Evolutionary conservation across 2,329 filamentous ascomycete genomes (phyloP).

Genomic region (Pseudogymnoascus sp.): DNA sequence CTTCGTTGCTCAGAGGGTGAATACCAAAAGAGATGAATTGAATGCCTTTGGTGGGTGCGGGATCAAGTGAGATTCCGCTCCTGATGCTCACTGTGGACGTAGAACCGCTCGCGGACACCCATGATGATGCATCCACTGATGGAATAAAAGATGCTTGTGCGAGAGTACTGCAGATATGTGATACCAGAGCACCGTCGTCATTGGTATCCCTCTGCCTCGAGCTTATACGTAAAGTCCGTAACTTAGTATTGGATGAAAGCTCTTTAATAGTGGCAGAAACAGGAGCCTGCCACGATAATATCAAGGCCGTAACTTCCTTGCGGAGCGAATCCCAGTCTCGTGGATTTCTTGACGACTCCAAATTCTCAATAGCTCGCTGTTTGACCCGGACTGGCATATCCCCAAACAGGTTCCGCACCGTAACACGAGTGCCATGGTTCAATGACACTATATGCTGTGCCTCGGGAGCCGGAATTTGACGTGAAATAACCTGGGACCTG

Average conservation of each 20-base stretch:
- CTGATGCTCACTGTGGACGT: slow-evolving; percentile 52
- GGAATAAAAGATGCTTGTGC: slow-evolving; percentile 57
- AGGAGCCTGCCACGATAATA: slow-evolving; percentile 59
- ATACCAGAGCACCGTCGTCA: neutral
- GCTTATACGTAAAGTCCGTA: slow-evolving; percentile 22
- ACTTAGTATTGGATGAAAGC: slow-evolving; percentile 16
- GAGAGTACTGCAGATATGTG: slow-evolving; percentile 44
- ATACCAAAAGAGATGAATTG: slow-evolving; percentile 81
- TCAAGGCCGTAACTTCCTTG: slow-evolving; percentile 46
- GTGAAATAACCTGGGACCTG: slow-evolving; percentile 55
- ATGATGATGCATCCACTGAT: slow-evolving; percentile 44
- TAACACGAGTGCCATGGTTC: slow-evolving; percentile 65
- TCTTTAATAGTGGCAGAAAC: slow-evolving; percentile 54
- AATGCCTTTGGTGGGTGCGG: slow-evolving; percentile 59
- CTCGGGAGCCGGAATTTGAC: slow-evolving; percentile 52
- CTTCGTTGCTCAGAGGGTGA: slow-evolving; percentile 49
- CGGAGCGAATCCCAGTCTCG: slow-evolving; percentile 52
- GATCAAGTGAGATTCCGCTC: slow-evolving; percentile 63
- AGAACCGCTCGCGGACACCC: slow-evolving; percentile 64
- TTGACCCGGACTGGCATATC: slow-evolving; percentile 87
- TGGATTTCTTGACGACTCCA: slow-evolving; percentile 40
- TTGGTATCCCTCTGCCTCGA: neutral
- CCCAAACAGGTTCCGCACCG: slow-evolving; percentile 75
- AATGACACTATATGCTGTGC: slow-evolving; percentile 48
- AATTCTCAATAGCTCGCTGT: slow-evolving; percentile 52